Evolutionary conservation across 306 rosid species (phyloP).

Genomic region (Cajanus cajan): DNA sequence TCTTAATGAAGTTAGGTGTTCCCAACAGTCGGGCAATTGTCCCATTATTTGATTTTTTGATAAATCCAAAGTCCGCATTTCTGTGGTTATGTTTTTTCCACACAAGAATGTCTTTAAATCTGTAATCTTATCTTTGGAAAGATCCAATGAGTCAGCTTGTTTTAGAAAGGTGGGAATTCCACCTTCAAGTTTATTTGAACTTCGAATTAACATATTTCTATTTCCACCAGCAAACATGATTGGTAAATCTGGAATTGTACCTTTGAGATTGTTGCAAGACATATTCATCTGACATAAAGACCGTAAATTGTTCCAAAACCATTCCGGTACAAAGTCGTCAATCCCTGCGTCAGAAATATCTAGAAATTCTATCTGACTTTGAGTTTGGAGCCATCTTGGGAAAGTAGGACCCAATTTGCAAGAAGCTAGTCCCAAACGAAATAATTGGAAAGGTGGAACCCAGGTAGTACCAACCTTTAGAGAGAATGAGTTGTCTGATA

Average conservation of each 20-base stretch:
- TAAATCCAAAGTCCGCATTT: background rate
- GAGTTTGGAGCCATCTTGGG: constrained; percentile 3
- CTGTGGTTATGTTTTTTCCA: background rate
- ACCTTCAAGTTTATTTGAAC: constrained; percentile 30
- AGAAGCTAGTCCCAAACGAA: background rate
- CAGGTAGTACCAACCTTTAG: background rate
- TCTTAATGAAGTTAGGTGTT: background rate
- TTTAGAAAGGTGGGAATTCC: background rate
- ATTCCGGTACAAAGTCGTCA: background rate
- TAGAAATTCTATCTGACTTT: accelerated
- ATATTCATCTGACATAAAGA: background rate
- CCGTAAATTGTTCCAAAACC: constrained; percentile 11
- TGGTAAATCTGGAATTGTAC: constrained; percentile 12
- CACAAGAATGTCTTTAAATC: background rate
- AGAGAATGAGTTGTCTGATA: background rate
- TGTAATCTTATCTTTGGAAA: background rate
- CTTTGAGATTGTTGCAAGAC: background rate
- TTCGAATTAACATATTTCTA: background rate
- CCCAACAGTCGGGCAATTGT: background rate
- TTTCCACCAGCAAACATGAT: background rate
- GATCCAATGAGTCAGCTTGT: background rate
- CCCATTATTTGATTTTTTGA: constrained; percentile 21
- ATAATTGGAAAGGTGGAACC: constrained; percentile 11
- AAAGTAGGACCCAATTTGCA: constrained; percentile 28
- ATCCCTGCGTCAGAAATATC: background rate